Percentiles rank a stretch among this genome's conserved stretches.
phyloP scores from a whole-genome alignment of 2,329 filamentous ascomycete genomes.

The Fusarium gaditjirri region DNA sequence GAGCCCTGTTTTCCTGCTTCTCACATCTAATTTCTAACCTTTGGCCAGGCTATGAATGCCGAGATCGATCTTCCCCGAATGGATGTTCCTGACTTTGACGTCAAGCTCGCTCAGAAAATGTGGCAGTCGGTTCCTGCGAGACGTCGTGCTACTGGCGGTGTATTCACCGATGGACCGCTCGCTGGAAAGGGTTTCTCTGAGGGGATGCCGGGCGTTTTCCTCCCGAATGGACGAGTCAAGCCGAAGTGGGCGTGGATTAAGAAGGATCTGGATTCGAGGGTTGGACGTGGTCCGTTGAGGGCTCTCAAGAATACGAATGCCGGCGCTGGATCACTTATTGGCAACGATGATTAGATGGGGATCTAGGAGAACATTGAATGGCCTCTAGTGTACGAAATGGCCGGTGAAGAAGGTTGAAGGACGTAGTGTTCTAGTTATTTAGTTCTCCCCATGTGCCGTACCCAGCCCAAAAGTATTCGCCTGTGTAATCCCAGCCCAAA shows the following conservation, averaged over 20 bases:
- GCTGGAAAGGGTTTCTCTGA: constrained; percentile 2
- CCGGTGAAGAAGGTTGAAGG: not conserved
- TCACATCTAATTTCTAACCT: not conserved
- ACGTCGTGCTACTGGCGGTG: constrained; percentile 3
- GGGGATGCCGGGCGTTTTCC: constrained; percentile 1
- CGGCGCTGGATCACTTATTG: not conserved
- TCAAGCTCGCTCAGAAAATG: constrained; percentile 13
- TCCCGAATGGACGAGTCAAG: constrained; percentile 14
- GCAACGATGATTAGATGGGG: fast-evolving
- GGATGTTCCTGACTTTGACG: not conserved
- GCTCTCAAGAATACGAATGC: constrained; percentile 2
- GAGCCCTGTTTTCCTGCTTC: fast-evolving
- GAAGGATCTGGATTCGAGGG: not conserved
- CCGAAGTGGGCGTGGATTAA: constrained; percentile 8
- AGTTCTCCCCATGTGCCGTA: not conserved
- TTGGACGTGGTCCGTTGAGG: not conserved
- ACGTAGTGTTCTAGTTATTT: fast-evolving
- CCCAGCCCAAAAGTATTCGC: not conserved
- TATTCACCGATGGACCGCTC: constrained; percentile 8
- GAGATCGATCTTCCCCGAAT: not conserved
- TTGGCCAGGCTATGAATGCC: not conserved
- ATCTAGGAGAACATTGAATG: fast-evolving
- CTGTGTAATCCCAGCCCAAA: not conserved
- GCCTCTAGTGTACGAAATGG: fast-evolving
- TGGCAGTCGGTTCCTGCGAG: constrained; percentile 19